A percentile compares a stretch with the other conserved stretches of the same genome.
phyloP scores from a whole-genome alignment of 139 green algal species.

The Volvox africanus region DNA sequence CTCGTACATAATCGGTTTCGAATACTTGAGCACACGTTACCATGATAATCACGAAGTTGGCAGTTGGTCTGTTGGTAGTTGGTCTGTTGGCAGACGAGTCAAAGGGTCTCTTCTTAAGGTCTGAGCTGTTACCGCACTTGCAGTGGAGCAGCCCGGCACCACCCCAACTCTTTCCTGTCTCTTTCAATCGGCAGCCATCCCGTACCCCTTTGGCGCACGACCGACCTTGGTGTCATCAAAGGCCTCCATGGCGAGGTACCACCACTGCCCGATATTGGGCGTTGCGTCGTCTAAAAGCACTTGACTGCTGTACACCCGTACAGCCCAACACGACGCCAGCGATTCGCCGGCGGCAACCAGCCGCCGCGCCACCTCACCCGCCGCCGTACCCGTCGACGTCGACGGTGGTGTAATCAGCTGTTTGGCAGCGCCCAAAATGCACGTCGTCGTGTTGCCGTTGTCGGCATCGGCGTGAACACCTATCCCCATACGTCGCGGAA shows the following conservation, averaged over 20 bases:
- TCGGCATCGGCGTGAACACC: background rate
- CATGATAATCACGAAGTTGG: too few species aligned
- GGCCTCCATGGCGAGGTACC: constrained; percentile 85
- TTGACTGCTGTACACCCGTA: constrained; percentile 54
- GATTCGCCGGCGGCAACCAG: background rate
- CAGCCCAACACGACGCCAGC: constrained; percentile 48
- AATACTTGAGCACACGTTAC: too few species aligned
- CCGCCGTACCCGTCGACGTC: background rate
- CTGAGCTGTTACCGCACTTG: too few species aligned
- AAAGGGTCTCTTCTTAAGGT: too few species aligned
- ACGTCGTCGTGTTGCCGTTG: background rate
- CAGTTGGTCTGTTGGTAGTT: too few species aligned
- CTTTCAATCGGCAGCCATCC: too few species aligned
- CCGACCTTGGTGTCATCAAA: constrained; percentile 67
- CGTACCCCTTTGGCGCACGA: background rate
- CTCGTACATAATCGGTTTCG: too few species aligned
- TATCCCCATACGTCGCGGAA: background rate
- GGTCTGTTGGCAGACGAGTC: too few species aligned
- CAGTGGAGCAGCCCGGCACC: too few species aligned
- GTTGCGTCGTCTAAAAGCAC: constrained; percentile 68
- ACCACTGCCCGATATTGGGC: constrained; percentile 83
- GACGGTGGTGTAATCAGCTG: background rate
- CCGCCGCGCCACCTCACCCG: background rate
- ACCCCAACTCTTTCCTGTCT: too few species aligned
- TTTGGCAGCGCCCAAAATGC: background rate